Evolutionary conservation across 352 stramenopile species (phyloP), one percentile per base, ranked within the genome.

Genomic region (Phytophthora agathidicida): DNA sequence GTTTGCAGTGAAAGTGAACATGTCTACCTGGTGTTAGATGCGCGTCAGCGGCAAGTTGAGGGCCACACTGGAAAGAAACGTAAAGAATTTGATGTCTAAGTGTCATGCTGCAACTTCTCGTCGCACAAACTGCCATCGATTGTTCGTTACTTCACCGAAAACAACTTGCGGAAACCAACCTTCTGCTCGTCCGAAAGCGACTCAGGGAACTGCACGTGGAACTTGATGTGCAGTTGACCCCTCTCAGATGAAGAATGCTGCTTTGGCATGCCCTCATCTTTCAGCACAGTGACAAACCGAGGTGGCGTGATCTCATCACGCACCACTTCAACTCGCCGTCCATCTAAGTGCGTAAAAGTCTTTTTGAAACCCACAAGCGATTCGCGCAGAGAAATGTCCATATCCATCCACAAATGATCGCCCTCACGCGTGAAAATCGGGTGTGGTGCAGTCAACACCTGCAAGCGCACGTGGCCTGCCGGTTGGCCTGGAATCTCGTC

Each of bases 211-310:
- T 91, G 66, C 3, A 99, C 94, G 52, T 98, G 89, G 75, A 98
- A 98, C 27, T 96, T 99, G 53, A 99, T 93, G 70, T 96, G 96
- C 44, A 99, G 68, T 61, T 97, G 76, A 14, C 96, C 76, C 27
- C 55, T 77, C 58, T 96, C 82, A 14, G 85, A 96, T 17, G 91
- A 71, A 16, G 90, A 86, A 68, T 97, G 91, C 44, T 96, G 75
- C 60, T 97, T 85, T 13, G 96, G 96, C 96, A 99, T 99, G 43
- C 96, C 96, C 68, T 99, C 96, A 46, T 86, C 77, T n/a, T 75
- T 65, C 16, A 99, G 60, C 54, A 88, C 76, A 24, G 88, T 81
- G 1, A 98, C 90, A 61, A 98, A 91, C 30, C 96, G 90, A 38
- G 89, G 92, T 43, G 98, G 90, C 11, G 94, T 98, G 24, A 99